Evolutionary conservation across 1,284 basidiomycete genomes (phyloP).

Genomic region (Farysia itapuensis): DNA sequence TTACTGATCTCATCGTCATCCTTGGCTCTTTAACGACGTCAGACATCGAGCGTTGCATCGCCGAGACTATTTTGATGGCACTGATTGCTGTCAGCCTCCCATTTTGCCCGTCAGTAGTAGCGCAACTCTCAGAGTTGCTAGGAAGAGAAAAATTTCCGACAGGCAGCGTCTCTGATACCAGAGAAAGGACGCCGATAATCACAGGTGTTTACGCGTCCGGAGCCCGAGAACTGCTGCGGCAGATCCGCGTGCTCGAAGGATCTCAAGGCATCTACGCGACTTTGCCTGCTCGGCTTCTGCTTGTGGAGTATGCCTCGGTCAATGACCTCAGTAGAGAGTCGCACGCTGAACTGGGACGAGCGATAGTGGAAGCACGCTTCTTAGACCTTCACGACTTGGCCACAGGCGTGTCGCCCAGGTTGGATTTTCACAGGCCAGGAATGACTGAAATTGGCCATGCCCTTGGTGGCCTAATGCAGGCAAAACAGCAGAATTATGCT

Average conservation of each 20-base stretch:
- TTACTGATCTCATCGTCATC: constrained; percentile 7
- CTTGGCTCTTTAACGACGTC: background rate
- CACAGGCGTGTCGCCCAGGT: constrained; percentile 1
- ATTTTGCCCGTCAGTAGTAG: background rate
- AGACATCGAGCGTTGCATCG: constrained; percentile 5
- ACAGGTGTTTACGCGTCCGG: constrained; percentile 2
- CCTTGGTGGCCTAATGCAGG: constrained; percentile 12
- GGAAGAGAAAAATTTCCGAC: background rate
- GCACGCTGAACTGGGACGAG: constrained; percentile 5
- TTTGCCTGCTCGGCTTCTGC: no score
- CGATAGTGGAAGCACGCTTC: constrained; percentile 10
- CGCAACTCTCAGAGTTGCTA: background rate
- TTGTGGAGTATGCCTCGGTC: no score
- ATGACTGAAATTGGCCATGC: constrained; percentile 8
- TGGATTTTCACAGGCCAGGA: constrained; percentile 3
- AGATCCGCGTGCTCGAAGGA: no score
- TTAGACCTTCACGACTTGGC: constrained; percentile 5
- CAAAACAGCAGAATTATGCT: constrained; percentile 5
- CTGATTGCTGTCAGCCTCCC: constrained; percentile 12
- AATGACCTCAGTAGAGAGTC: no score
- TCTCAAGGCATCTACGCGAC: no score
- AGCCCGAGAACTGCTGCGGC: constrained; percentile 4
- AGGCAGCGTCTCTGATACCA: background rate
- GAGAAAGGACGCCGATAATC: background rate
- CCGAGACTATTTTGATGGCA: constrained; percentile 5